Evolutionary conservation across 225 moss, liverwort and hornwort species (phyloP).

Genomic region (Pseudoscleropodium purum): DNA sequence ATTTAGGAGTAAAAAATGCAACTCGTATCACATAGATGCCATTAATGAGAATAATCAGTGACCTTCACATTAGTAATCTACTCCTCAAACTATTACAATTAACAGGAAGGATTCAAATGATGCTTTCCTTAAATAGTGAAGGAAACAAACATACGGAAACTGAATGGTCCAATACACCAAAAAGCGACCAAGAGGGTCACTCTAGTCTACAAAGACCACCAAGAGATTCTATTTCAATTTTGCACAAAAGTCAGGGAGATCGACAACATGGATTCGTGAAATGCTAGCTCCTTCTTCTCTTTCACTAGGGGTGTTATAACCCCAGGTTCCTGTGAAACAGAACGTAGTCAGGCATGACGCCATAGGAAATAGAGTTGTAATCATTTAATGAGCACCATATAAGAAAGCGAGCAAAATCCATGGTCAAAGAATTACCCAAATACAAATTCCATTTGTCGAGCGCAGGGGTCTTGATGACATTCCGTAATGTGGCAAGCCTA

Average conservation of each 20-base stretch:
- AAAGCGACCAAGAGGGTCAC: background rate
- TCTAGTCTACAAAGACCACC: background rate
- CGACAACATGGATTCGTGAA: conserved; percentile 57
- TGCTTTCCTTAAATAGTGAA: background rate
- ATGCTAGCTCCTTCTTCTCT: conserved; percentile 52
- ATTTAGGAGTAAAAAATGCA: background rate
- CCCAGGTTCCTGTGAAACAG: conserved; percentile 67
- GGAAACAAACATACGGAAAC: background rate
- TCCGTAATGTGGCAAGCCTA: conserved; percentile 74
- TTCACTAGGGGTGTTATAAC: conserved; percentile 79
- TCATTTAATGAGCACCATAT: background rate
- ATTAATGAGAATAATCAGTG: background rate
- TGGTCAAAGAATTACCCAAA: conserved; percentile 41
- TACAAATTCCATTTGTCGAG: conserved; percentile 86
- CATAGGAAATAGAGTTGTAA: background rate
- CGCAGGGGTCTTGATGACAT: conserved; percentile 73
- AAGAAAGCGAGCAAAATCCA: background rate
- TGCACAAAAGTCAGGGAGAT: conserved; percentile 58
- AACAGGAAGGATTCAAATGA: background rate
- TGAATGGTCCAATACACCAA: background rate
- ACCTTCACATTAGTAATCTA: background rate
- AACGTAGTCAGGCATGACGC: background rate
- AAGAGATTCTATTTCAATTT: conserved; percentile 7
- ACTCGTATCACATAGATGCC: background rate
- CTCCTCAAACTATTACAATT: background rate